phyloP scores from a whole-genome alignment of 306 rosid genomes.

The Vigna hirtella region DNA sequence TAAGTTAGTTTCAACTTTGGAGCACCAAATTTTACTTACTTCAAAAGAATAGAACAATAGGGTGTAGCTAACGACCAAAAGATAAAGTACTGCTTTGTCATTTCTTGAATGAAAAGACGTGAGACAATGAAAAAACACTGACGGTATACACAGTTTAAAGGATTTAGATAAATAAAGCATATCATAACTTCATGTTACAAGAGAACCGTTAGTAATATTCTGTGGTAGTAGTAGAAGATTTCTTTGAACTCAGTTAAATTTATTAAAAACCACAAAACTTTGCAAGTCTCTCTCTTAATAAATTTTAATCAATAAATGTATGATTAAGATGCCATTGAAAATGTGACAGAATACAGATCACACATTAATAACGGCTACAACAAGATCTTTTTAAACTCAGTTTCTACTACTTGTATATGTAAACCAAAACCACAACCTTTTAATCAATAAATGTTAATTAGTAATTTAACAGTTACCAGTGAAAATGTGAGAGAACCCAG shows the following conservation, averaged over 20 bases:
- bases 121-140: background rate
- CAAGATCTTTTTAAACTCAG: no score
- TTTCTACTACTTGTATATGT: no score
- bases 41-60: constrained; percentile 42
- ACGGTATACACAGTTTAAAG: background rate
- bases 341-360: background rate
- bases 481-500: background rate
- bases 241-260: background rate
- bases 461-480: background rate
- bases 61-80: constrained; percentile 36
- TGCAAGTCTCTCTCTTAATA: background rate
- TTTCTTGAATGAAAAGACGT: constrained; percentile 23
- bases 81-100: constrained; percentile 37
- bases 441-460: no score
- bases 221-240: background rate
- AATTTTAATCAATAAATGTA: background rate
- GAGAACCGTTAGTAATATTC: background rate
- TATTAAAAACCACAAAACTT: background rate
- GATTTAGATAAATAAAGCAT: constrained; percentile 1
- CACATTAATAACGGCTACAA: background rate
- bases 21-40: constrained; percentile 41
- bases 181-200: background rate
- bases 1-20: constrained; percentile 28
- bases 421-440: background rate
- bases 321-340: background rate